A percentile compares a stretch with the other conserved stretches of the same genome.
Evolutionary conservation across 1,139 yeast species (phyloP).

Genomic region (Pichia sp.): DNA sequence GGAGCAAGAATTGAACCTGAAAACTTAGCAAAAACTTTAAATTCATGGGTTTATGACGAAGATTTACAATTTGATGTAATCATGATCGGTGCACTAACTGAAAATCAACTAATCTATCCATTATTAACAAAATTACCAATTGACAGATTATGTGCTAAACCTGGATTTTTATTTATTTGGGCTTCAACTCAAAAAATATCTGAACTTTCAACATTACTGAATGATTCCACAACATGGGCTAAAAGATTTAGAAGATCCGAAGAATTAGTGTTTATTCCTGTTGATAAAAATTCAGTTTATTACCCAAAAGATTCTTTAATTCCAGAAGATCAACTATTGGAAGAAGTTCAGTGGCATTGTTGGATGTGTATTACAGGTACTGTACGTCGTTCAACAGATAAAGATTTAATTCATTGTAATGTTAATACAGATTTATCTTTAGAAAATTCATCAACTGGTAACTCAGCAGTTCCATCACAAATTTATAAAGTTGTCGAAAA

Average conservation of each 20-base stretch:
- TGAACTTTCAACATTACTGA: slow-evolving; percentile 50
- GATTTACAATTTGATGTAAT: slow-evolving; percentile 76
- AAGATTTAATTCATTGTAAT: slow-evolving; percentile 83
- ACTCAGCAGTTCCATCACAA: slow-evolving; percentile 64
- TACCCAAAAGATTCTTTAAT: slow-evolving; percentile 44
- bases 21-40: slow-evolving; percentile 50
- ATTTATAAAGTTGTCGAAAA: slow-evolving; percentile 85
- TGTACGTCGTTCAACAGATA: slow-evolving; percentile 77
- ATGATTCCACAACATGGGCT: slow-evolving; percentile 54
- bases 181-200: slow-evolving; percentile 67
- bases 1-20: slow-evolving; percentile 52
- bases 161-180: slow-evolving; percentile 85
- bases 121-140: slow-evolving; percentile 61
- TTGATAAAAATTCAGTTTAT: slow-evolving; percentile 53
- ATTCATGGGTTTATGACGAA: slow-evolving; percentile 52
- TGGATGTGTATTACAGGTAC: slow-evolving; percentile 98
- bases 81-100: slow-evolving; percentile 82
- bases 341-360: slow-evolving; percentile 80
- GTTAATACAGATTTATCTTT: slow-evolving; percentile 83
- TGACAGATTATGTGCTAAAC: slow-evolving; percentile 68
- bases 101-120: slow-evolving; percentile 60
- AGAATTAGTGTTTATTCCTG: slow-evolving; percentile 67
- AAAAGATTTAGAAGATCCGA: slow-evolving; percentile 83
- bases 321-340: slow-evolving; percentile 41
- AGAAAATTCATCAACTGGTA: slow-evolving; percentile 36